These are phyloP conservation scores for Chenopodium quinoa DNA, from an alignment of 148 eudicot species.

Conservation along the genomic window DNA sequence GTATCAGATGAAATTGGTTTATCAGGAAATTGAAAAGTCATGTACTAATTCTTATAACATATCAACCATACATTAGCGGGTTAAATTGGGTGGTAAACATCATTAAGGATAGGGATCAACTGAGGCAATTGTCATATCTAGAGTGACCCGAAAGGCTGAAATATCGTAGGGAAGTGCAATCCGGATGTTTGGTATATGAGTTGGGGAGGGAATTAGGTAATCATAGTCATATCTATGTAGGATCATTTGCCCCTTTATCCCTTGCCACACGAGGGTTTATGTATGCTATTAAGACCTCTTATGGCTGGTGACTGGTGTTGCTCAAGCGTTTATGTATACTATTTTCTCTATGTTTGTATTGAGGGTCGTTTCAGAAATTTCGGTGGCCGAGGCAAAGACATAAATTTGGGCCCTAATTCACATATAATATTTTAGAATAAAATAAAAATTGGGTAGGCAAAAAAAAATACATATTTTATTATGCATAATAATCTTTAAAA, in stretches of 20 bases:
- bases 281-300: not conserved
- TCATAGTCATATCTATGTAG: not conserved
- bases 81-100: not conserved
- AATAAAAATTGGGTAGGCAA: too few relatives aligned
- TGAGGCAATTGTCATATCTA: not conserved
- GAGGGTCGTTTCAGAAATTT: too few relatives aligned
- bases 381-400: too few relatives aligned
- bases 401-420: too few relatives aligned
- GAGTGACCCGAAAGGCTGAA: not conserved
- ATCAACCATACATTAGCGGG: not conserved
- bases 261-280: not conserved
- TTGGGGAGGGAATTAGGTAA: not conserved
- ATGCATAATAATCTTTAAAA: too few relatives aligned
- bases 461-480: too few relatives aligned
- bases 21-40: not conserved
- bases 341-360: too few relatives aligned
- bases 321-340: not conserved
- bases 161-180: not conserved
- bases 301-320: not conserved
- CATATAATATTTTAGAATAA: too few relatives aligned
- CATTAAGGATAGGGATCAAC: not conserved
- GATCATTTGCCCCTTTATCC: not conserved
- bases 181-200: not conserved
- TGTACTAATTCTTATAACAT: not conserved
- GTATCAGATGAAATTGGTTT: not conserved